A percentile compares a stretch with the other conserved stretches of the same genome.
Conservation (phyloP, 176 grass and related monocot genomes). For the Lolium perenne region DNA sequence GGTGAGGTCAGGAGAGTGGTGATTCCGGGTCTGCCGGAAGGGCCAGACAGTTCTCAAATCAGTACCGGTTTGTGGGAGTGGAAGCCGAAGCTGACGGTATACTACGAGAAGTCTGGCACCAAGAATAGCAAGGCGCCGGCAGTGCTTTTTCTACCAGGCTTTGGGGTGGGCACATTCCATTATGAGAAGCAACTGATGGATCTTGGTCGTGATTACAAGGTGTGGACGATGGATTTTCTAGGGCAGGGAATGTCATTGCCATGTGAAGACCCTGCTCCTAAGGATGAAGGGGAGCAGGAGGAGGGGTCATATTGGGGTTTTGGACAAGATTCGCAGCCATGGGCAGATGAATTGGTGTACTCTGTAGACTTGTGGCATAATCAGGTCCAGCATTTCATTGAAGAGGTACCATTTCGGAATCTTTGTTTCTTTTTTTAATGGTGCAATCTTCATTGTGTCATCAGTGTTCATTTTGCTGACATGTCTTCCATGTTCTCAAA, state of each 20-base stretch:
- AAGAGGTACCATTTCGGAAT: slow-evolving; percentile 66
- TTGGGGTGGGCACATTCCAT: slow-evolving; percentile 88
- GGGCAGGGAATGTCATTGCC: slow-evolving; percentile 93
- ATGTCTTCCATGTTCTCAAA: slow-evolving; percentile 11
- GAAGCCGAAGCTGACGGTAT: slow-evolving; percentile 85
- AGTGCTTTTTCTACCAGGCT: slow-evolving; percentile 92
- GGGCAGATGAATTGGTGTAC: slow-evolving; percentile 82
- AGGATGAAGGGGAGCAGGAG: slow-evolving; percentile 8
- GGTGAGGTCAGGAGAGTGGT: slow-evolving; percentile 48
- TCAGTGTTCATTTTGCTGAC: slow-evolving; percentile 2
- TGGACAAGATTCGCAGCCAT: slow-evolving; percentile 83
- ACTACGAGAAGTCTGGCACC: slow-evolving; percentile 82
- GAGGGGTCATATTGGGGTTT: slow-evolving; percentile 69
- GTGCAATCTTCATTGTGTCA: background rate
- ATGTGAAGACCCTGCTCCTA: slow-evolving; percentile 79
- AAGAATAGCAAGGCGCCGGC: slow-evolving; percentile 74
- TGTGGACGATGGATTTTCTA: slow-evolving; percentile 97
- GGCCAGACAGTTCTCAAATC: slow-evolving; percentile 57
- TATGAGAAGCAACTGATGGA: slow-evolving; percentile 93
- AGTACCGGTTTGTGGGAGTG: slow-evolving; percentile 88
- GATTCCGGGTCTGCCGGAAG: slow-evolving; percentile 75
- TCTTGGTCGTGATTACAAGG: slow-evolving; percentile 77
- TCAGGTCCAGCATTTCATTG: slow-evolving; percentile 88
- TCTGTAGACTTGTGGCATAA: slow-evolving; percentile 85
- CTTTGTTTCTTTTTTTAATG: background rate